These are phyloP conservation scores for Ogataea henricii DNA, from an alignment of 805 yeast species.

Conservation along the genomic window DNA sequence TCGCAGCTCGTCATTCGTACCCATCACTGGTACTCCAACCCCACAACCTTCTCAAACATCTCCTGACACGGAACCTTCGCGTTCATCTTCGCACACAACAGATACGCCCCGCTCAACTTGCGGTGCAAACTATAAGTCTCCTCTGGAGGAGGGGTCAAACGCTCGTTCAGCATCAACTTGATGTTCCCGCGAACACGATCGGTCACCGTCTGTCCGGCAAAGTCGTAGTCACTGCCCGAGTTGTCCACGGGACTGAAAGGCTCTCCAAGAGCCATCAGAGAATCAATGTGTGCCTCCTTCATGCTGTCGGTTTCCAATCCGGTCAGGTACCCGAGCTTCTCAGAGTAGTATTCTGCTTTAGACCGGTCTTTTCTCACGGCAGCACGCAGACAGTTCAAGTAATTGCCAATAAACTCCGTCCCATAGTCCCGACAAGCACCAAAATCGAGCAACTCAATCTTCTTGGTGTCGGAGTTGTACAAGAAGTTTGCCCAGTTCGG, in stretches of 20 bases:
- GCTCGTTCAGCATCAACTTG: slow-evolving; percentile 84
- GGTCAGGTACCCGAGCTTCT: slow-evolving; percentile 81
- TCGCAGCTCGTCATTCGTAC: not conserved
- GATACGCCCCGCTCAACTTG: slow-evolving; percentile 90
- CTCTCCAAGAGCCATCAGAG: slow-evolving; percentile 88
- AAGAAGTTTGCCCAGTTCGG: slow-evolving; percentile 99
- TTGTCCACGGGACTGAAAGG: slow-evolving; percentile 68
- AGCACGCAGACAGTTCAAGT: slow-evolving; percentile 70
- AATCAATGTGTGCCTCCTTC: slow-evolving; percentile 91
- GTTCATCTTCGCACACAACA: slow-evolving; percentile 80
- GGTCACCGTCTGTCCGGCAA: slow-evolving; percentile 85
- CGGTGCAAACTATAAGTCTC: slow-evolving; percentile 97
- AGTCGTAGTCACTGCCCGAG: slow-evolving; percentile 61
- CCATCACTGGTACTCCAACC: slow-evolving; percentile 39
- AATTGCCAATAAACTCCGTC: slow-evolving; percentile 65
- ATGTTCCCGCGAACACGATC: slow-evolving; percentile 89
- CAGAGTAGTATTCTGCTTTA: slow-evolving; percentile 63
- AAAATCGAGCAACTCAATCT: slow-evolving; percentile 87
- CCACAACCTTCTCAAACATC: slow-evolving; percentile 75
- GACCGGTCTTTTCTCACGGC: slow-evolving; percentile 70
- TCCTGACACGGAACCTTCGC: slow-evolving; percentile 83
- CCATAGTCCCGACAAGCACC: slow-evolving; percentile 90
- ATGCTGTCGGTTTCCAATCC: slow-evolving; percentile 86
- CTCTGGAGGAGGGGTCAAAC: slow-evolving; percentile 96
- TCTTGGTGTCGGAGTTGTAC: slow-evolving; percentile 67